Conservation (phyloP, 306 rosid genomes). For the Styphnolobium japonicum region DNA sequence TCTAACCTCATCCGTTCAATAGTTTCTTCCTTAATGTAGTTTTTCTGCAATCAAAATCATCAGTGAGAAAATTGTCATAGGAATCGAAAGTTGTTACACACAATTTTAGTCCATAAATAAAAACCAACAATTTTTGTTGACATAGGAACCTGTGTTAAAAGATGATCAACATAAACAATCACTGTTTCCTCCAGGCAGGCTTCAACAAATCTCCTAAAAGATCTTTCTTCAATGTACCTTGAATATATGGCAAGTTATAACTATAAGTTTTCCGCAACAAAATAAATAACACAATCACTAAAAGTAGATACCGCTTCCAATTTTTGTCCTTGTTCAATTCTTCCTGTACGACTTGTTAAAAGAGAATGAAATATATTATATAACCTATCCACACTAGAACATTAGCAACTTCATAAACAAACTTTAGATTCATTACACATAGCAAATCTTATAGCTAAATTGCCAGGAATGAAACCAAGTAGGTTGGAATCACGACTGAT, state of each 20-base stretch:
- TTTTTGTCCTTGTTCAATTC: not conserved
- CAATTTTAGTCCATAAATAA: slow-evolving; percentile 7
- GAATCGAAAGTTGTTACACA: slow-evolving; percentile 15
- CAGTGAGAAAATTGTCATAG: not conserved
- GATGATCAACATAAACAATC: slow-evolving; percentile 85
- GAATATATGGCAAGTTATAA: slow-evolving; percentile 19
- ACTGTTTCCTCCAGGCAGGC: slow-evolving; percentile 98
- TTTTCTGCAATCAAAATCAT: slow-evolving; percentile 57
- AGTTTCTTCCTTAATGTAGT: slow-evolving; percentile 89
- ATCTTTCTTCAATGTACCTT: slow-evolving; percentile 98
- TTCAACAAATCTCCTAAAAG: slow-evolving; percentile 96
- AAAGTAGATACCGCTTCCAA: not conserved
- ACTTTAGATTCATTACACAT: not conserved
- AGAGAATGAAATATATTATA: too few relatives aligned
- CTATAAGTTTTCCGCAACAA: slow-evolving; percentile 25
- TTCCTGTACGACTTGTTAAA: not conserved
- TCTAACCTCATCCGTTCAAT: slow-evolving; percentile 96
- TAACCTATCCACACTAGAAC: too few relatives aligned
- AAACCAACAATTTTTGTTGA: not conserved
- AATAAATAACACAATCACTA: not conserved
- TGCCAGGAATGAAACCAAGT: not conserved
- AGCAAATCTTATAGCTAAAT: not conserved
- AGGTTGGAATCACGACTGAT: too few relatives aligned
- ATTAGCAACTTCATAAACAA: slow-evolving; percentile 3
- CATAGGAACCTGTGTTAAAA: slow-evolving; percentile 72